These are phyloP conservation scores for Naumovozyma castellii DNA, from an alignment of 805 yeast genomes.

Conservation along the genomic window DNA sequence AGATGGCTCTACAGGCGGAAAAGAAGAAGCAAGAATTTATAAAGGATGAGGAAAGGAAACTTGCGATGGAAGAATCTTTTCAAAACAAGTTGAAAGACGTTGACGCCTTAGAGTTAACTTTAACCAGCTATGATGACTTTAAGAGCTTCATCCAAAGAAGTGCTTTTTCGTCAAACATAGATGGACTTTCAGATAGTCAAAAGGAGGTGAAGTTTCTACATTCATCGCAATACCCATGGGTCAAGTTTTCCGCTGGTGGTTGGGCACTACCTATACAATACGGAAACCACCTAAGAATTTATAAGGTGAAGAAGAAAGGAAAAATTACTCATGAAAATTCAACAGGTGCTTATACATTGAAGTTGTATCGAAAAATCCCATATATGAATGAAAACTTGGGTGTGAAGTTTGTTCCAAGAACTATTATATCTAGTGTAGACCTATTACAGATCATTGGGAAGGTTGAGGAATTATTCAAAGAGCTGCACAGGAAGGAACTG, in stretches of 20 bases:
- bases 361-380: constrained; percentile 14
- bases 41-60: constrained; percentile 1
- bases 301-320: constrained; percentile 14
- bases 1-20: constrained; percentile 10
- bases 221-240: constrained; percentile 31
- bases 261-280: constrained; percentile 28
- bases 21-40: constrained; percentile 7
- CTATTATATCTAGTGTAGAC: constrained; percentile 7
- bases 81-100: constrained; percentile 9
- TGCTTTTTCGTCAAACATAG: constrained; percentile 5
- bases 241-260: constrained; percentile 21
- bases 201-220: constrained; percentile 14
- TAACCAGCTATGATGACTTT: constrained; percentile 35
- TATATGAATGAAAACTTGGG: constrained; percentile 8
- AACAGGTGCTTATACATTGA: constrained; percentile 7
- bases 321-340: constrained; percentile 4
- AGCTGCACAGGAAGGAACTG: not conserved
- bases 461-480: constrained; percentile 18
- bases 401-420: constrained; percentile 9
- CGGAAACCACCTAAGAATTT: constrained; percentile 17
- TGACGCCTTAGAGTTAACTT: constrained; percentile 25
- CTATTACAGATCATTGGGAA: constrained; percentile 13
- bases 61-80: constrained; percentile 8
- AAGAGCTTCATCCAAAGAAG: constrained; percentile 21
- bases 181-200: constrained; percentile 2